phyloP scores from a whole-genome alignment of 345 rosid species.

The Ailanthus altissimus region DNA sequence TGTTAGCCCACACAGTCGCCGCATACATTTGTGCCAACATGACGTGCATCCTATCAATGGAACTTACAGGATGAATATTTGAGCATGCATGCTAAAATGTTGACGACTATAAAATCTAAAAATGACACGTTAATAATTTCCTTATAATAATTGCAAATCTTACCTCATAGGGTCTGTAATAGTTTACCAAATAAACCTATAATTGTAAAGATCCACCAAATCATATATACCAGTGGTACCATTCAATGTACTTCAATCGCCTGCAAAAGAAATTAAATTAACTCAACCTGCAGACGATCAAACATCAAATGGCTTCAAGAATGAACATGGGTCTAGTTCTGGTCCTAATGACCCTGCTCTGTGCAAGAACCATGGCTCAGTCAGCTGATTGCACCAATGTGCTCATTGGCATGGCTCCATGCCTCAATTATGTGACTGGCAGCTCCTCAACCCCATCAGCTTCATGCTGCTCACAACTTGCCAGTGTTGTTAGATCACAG shows the following conservation, averaged over 20 bases:
- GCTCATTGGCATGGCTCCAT: constrained; percentile 43
- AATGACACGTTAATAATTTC: neutral
- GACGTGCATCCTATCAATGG: neutral
- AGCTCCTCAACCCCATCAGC: constrained; percentile 48
- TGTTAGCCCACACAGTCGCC: constrained; percentile 6
- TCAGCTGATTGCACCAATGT: constrained; percentile 43
- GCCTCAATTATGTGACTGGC: constrained; percentile 44
- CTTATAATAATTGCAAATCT: neutral
- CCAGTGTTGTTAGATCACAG: constrained; percentile 46
- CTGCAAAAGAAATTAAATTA: neutral
- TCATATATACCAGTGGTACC: neutral
- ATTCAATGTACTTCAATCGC: constrained; percentile 1
- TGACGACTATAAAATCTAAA: neutral
- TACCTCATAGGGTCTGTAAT: constrained; percentile 9
- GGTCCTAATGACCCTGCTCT: constrained; percentile 31
- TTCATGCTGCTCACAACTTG: constrained; percentile 58
- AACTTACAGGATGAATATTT: neutral
- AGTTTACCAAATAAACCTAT: constrained; percentile 18
- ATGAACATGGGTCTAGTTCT: constrained; percentile 13
- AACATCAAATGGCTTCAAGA: constrained; percentile 26
- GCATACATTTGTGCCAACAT: neutral
- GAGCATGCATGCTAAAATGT: neutral
- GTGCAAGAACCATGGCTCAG: constrained; percentile 34
- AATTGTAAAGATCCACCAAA: neutral
- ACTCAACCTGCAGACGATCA: neutral